phyloP scores from a whole-genome alignment of 2,329 filamentous ascomycete species.

The Aureobasidium leucospermi region DNA sequence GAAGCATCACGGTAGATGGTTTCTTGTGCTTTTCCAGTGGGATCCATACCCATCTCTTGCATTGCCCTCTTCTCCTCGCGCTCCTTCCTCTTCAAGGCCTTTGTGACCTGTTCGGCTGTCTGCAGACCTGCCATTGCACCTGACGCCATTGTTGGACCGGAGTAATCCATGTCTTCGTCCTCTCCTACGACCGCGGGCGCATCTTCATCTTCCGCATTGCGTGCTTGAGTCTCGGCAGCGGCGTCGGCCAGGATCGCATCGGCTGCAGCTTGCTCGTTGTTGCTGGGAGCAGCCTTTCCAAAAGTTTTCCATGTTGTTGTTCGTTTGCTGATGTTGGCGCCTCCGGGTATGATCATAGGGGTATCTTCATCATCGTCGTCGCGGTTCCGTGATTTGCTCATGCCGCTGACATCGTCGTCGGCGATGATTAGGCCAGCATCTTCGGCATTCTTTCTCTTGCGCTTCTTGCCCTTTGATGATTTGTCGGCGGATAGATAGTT shows the following conservation, averaged over 20 bases:
- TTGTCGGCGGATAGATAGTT: slow-evolving; percentile 73
- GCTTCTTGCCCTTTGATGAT: slow-evolving; percentile 44
- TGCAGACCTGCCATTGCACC: slow-evolving; percentile 85
- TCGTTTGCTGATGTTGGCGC: slow-evolving; percentile 66
- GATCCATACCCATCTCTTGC: slow-evolving; percentile 37
- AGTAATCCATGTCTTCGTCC: slow-evolving; percentile 40
- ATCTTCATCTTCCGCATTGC: slow-evolving; percentile 27
- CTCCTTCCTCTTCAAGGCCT: slow-evolving; percentile 53
- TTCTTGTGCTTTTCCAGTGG: slow-evolving; percentile 53
- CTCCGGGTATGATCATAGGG: slow-evolving; percentile 34
- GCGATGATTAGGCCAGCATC: slow-evolving; percentile 37
- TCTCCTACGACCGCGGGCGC: slow-evolving; percentile 46
- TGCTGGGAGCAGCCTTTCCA: slow-evolving; percentile 43
- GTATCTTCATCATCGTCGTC: slow-evolving; percentile 50
- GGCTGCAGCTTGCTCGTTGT: slow-evolving; percentile 56
- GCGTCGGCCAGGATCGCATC: slow-evolving; percentile 32
- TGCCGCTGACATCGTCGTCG: slow-evolving; percentile 49
- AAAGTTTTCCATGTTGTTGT: slow-evolving; percentile 77
- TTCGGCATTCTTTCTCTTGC: slow-evolving; percentile 36
- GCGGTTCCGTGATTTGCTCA: slow-evolving; percentile 37
- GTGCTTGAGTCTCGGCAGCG: slow-evolving; percentile 24
- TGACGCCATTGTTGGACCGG: slow-evolving; percentile 67
- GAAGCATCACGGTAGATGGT: slow-evolving; percentile 95
- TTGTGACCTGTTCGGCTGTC: slow-evolving; percentile 64
- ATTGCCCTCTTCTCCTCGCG: slow-evolving; percentile 52